phyloP scores from a whole-genome alignment of 345 rosid species.

The Kernera saxatilis region DNA sequence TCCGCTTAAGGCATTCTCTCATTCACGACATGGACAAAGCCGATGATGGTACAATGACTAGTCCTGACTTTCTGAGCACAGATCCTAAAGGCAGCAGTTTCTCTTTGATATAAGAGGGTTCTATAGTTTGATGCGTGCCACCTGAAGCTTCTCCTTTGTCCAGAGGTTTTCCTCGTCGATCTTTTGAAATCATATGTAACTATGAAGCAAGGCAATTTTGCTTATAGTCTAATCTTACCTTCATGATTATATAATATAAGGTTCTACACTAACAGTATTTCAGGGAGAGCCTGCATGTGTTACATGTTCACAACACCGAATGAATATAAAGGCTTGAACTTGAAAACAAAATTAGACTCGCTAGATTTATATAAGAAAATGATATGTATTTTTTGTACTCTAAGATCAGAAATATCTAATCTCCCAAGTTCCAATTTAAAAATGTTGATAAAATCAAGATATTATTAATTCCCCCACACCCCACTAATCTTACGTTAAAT shows the following conservation, averaged over 20 bases:
- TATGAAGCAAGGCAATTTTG: neutral
- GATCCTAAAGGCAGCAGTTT: neutral
- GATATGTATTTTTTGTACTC: neutral
- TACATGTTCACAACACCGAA: no score
- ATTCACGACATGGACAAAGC: neutral
- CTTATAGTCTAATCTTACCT: neutral
- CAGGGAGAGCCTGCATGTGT: no score
- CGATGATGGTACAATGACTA: neutral
- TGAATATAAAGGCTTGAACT: no score
- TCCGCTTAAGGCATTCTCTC: neutral
- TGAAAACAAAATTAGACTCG: neutral
- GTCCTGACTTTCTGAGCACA: no score
- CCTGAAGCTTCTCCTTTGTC: constrained; percentile 13
- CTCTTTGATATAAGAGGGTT: neutral
- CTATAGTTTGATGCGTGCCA: neutral
- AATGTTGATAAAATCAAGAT: neutral
- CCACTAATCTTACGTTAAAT: constrained; percentile 16
- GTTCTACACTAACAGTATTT: neutral
- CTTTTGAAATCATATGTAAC: neutral
- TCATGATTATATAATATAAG: neutral
- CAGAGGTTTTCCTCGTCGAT: neutral
- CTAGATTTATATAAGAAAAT: neutral
- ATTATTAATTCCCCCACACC: neutral
- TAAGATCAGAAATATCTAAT: neutral
- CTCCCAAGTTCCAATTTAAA: neutral